Conservation (phyloP, 495 filamentous ascomycete genomes). For the Friedmanniomyces simplex region DNA sequence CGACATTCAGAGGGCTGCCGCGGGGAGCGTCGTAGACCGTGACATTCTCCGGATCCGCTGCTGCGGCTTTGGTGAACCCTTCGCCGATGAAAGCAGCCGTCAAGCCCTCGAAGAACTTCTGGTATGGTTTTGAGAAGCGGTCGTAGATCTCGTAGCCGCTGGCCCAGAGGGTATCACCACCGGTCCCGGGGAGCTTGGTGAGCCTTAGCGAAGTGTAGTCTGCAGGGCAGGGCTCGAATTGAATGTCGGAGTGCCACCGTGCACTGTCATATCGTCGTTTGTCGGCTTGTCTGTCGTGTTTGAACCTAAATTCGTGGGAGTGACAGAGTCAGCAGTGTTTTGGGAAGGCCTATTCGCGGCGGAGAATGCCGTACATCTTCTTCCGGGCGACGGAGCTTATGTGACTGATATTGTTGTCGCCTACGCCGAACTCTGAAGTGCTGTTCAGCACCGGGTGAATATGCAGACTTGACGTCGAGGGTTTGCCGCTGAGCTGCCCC, state of each 20-base stretch:
- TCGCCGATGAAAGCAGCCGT: slow-evolving; percentile 59
- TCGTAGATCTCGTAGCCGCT: slow-evolving; percentile 72
- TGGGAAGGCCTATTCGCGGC: too few species aligned
- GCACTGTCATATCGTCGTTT: slow-evolving; percentile 14
- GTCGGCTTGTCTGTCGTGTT: background rate
- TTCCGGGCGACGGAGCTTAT: slow-evolving; percentile 45
- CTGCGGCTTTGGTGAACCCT: slow-evolving; percentile 47
- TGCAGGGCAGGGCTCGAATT: slow-evolving; percentile 30
- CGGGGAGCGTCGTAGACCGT: slow-evolving; percentile 40
- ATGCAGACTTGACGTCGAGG: slow-evolving; percentile 40
- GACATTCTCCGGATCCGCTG: slow-evolving; percentile 40
- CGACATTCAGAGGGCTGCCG: slow-evolving; percentile 60
- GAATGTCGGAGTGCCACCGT: slow-evolving; percentile 31
- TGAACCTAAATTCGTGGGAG: background rate
- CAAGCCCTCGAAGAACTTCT: slow-evolving; percentile 56
- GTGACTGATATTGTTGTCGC: slow-evolving; percentile 55
- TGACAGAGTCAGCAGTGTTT: too few species aligned
- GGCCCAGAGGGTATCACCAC: slow-evolving; percentile 58
- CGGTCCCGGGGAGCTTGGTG: slow-evolving; percentile 50
- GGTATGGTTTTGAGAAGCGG: slow-evolving; percentile 55
- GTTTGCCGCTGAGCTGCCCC: slow-evolving; percentile 49
- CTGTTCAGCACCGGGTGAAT: slow-evolving; percentile 64
- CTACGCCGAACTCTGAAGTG: slow-evolving; percentile 43
- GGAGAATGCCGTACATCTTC: slow-evolving; percentile 2
- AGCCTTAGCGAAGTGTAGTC: slow-evolving; percentile 35